Evolutionary conservation across 2,329 filamentous ascomycete genomes (phyloP), one percentile per base, ranked within the genome.

Genomic region (Daldinia sp.): DNA sequence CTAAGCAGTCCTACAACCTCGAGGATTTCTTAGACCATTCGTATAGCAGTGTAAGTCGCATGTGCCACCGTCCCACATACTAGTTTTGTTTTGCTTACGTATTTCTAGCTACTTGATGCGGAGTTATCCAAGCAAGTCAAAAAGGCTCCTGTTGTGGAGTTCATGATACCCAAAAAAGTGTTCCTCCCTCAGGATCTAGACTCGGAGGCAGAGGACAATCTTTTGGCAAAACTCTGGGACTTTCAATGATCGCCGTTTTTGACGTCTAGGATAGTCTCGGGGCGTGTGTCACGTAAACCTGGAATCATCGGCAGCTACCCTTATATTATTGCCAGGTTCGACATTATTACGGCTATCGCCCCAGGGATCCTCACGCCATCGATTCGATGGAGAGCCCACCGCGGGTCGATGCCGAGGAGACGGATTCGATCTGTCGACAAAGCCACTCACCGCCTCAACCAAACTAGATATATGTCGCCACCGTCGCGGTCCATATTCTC

Each of bases 11-110:
- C 2, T 99, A 98, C 78, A 95, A 93, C 71, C 80, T 97, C n/a
- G 95, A 99, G 74, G 95, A 99, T 74, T 99, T 99, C 77, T 80
- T 98, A 48, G 95, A 99, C 74, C 93, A 98, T 76, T 94, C 92
- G 0, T 99, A 98, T 77, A 86, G 83, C 71, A 92, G 87, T 74
- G 89, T 90, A 84, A 83, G 86, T 85, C 15, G 52, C 49, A 39
- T 45, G 11, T 35, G 13, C 50, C 21, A 29, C 30, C 10, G 13
- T 37, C 29, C 48, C 58, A 51, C 37, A 21, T 35, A 61, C 51
- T 21, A 48, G 11, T 49, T 27, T n/a, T 21, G 15, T 29, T 6
- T 51, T 29, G 48, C 78, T 83, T 70, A 83, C 73, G 29, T 29
- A 32, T 19, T 51, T 43, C 17, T 69, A 92, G 89, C 87, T 99